Percentiles rank a stretch among this genome's conserved stretches.
These are phyloP conservation scores for Colletotrichum paranaense DNA, from an alignment of 2,329 filamentous ascomycete genomes.

Conservation along the genomic window DNA sequence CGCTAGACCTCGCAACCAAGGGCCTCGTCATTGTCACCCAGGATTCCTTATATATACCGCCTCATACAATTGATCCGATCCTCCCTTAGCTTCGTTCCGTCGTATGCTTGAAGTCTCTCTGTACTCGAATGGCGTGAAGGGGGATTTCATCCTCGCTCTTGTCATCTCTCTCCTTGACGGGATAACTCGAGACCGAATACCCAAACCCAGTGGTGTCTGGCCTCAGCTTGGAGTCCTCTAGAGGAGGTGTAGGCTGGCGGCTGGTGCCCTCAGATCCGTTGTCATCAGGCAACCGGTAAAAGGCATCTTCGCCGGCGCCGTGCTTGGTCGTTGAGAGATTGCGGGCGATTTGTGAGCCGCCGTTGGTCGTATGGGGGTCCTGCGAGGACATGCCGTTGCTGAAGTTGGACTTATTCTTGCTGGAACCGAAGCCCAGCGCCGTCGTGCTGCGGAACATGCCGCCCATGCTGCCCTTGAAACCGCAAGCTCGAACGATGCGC, in stretches of 20 bases:
- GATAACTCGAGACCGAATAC: constrained; percentile 46
- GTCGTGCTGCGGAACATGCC: constrained; percentile 42
- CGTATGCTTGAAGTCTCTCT: constrained; percentile 49
- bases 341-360: constrained; percentile 6
- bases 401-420: constrained; percentile 35
- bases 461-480: constrained; percentile 50
- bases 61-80: not conserved
- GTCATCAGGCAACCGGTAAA: constrained; percentile 48
- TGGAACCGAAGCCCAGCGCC: constrained; percentile 40
- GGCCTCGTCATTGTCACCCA: not conserved
- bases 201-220: constrained; percentile 44
- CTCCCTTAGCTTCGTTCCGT: not conserved
- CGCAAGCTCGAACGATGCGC: constrained; percentile 49
- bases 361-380: constrained; percentile 15
- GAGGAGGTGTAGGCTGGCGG: not conserved
- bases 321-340: constrained; percentile 22
- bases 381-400: constrained; percentile 32
- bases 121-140: constrained; percentile 51
- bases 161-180: constrained; percentile 40
- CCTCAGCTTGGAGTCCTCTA: constrained; percentile 41
- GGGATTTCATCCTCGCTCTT: constrained; percentile 51
- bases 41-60: too few species aligned
- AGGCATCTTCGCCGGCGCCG: constrained; percentile 36
- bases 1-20: not conserved
- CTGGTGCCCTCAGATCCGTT: constrained; percentile 40